Base-by-base conservation (phyloP, 768 basidiomycete species). In the Suillus occidentalis region DNA sequence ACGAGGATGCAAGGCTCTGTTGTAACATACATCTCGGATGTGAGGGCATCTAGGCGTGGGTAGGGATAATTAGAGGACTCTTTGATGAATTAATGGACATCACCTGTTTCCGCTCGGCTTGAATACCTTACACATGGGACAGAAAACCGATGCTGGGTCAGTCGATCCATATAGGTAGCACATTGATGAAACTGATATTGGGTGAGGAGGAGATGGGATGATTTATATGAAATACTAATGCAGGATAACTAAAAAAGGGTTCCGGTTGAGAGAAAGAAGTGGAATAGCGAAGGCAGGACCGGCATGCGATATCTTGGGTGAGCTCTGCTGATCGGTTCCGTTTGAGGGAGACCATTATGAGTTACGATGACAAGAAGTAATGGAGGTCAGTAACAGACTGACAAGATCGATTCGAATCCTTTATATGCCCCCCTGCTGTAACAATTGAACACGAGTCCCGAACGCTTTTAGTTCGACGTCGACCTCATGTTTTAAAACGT, bases 61-160 rank as follows among this genome's bases (percentile, higher is more conserved):
- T 66, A 69, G 34, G 68, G 37, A 39, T 25, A 68, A 28, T n/a
- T 6, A 60, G 60, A 63, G 56, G 65, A 53, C 42, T 62, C 59
- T 49, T 63, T n/a, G 63, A 55, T 55, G 53, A 55, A 55, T 36
- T 36, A 60, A 64, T 57, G 50, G 10, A 70, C 70, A 25, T 52
- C 71, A 89, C 89, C 86, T 88, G 69, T 85, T 72, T 62, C 75
- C 75, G 63, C 78, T 88, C 75, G 74, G 88, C 80, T 80, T 82
- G 80, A 89, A 92, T 69, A 92, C 89, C 81, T 87, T 90, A 84
- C 92, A 93, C 90, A 94, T 92, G 4, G 90, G 89, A 74, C 92
- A 94, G 65, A 84, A 83, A 64, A 82, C 82, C 55, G 85, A 84
- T 28, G 86, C 83, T 77, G 89, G 86, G 78, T 89, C 87, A 71